Percentiles rank a stretch among this genome's conserved stretches.
Conservation (phyloP, 2,329 filamentous ascomycete species). For the Calonectria crousiana region DNA sequence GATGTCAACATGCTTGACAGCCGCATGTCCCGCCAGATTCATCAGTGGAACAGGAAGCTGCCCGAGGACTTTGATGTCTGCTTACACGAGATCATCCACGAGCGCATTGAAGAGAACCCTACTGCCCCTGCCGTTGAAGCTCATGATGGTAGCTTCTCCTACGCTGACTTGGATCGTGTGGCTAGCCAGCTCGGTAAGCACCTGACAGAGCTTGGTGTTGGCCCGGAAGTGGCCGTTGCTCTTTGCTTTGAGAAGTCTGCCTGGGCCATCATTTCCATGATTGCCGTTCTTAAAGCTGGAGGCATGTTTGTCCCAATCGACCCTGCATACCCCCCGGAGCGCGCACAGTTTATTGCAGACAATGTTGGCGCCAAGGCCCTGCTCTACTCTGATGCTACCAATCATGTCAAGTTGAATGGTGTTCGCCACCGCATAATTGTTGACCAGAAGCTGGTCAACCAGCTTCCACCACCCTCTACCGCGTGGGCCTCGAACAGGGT, state of each 20-base stretch:
- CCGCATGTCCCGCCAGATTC: neutral
- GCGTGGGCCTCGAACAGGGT: neutral
- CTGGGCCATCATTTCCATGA: neutral
- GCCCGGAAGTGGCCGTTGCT: neutral
- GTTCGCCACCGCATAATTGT: neutral
- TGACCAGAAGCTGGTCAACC: neutral
- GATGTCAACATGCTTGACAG: neutral
- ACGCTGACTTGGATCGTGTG: neutral
- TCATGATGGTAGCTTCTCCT: neutral
- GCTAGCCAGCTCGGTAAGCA: neutral
- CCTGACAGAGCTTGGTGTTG: neutral
- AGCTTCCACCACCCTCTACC: neutral
- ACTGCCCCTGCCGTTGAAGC: neutral
- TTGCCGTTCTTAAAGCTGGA: neutral
- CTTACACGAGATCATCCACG: neutral
- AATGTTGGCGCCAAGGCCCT: neutral
- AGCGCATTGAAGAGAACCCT: neutral
- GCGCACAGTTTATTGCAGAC: neutral
- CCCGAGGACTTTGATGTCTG: neutral
- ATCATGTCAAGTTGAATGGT: neutral
- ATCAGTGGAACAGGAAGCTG: neutral
- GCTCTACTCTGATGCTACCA: neutral
- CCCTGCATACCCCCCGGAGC: neutral
- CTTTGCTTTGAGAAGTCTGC: conserved; percentile 6
- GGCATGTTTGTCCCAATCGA: neutral